Evolutionary conservation across 2,329 filamentous ascomycete species (phyloP), one percentile per base, ranked within the genome.

Genomic region (Cordyceps pruinosa): DNA sequence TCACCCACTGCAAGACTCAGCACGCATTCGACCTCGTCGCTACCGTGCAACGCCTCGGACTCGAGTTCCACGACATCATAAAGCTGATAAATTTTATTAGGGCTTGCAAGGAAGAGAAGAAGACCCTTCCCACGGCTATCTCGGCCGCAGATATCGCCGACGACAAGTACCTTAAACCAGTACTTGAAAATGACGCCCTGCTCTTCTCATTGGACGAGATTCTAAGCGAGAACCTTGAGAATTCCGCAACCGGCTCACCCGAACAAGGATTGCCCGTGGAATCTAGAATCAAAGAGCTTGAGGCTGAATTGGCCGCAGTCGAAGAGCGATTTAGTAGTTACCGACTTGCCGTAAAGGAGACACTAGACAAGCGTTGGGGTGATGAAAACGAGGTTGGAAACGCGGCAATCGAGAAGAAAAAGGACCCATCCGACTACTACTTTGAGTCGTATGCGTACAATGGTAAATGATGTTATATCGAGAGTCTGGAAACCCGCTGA

Each of bases 141-240:
- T 77, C 83, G 3, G 75, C 75, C 35, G 74, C 77, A 2, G 77
- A 84, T 26, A 85, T 97, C 61, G 79, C 84, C n/a, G 83, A 90
- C 60, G 93, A 97, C 61, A 79, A 81, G 62, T 95, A 86, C 67
- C 77, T 99, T 58, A 88, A 88, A 67, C 94, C 94, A 0, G 86
- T 91, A 4, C 74, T 99, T 8, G 87, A 94, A 58, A 90, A 97
- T 63, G 94, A 99, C 69, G 89, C 92, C 4, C 76, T 97, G 54
- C 83, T 99, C 32, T 91, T 95, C 68, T 89, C 83, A 57, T 77
- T 99, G 21, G 93, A 96, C 61, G 94, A 97, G 61, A 62, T 75
- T 13, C 76, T 96, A 13, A 69, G 70, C 19, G 77, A 80, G 10
- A 73, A 77, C 37, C 71, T 77, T 28, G 71, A 73, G 13, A 64